phyloP scores from a whole-genome alignment of 73 alveolate genomes.

The Uronychia setigera region DNA sequence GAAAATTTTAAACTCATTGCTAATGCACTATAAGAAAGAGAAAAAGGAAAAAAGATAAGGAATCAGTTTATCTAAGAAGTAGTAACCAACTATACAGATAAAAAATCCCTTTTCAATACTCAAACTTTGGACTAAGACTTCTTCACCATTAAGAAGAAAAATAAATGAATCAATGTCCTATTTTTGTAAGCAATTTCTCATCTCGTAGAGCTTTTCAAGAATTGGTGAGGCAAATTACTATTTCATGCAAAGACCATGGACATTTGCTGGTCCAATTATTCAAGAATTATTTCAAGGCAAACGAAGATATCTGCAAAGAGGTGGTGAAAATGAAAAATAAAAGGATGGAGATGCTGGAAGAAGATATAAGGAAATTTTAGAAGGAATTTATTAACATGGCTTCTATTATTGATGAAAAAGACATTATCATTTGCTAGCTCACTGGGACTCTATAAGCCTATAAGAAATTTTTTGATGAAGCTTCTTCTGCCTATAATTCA shows the following conservation, averaged over 20 bases:
- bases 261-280: background rate
- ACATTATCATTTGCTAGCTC: background rate
- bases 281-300: background rate
- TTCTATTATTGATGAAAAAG: background rate
- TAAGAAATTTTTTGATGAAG: background rate
- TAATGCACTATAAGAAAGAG: background rate
- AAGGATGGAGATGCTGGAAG: background rate
- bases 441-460: background rate
- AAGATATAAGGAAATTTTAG: background rate
- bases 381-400: background rate
- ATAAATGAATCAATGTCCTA: background rate
- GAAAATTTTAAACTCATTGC: background rate
- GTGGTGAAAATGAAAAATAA: background rate
- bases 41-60: background rate
- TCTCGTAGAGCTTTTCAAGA: background rate
- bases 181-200: background rate
- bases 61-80: background rate
- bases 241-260: background rate
- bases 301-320: background rate
- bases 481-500: too few relatives aligned
- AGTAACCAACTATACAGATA: too few relatives aligned
- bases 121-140: background rate
- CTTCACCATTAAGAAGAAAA: background rate
- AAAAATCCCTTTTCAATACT: background rate
- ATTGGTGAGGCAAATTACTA: background rate